A percentile compares a stretch with the other conserved stretches of the same genome.
Evolutionary conservation across 2,329 filamentous ascomycete species (phyloP).

Genomic region (Shiraia sp.): DNA sequence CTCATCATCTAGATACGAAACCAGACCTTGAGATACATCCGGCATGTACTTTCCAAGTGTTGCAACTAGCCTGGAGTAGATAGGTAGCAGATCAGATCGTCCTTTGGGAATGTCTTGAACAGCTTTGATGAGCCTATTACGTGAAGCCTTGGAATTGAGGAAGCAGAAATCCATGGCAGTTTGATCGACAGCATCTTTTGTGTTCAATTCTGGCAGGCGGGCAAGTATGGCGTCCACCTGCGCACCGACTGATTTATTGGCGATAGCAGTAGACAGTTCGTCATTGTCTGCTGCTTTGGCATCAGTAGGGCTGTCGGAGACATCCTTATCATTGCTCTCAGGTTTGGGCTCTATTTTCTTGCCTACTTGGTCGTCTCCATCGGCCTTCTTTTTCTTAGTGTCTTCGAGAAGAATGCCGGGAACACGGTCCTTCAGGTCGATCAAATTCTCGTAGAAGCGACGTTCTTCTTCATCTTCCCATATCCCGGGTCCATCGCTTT

Average conservation of each 20-base stretch:
- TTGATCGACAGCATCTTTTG: constrained; percentile 89
- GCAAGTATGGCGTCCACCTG: constrained; percentile 91
- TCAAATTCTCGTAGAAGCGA: constrained; percentile 95
- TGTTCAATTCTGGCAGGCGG: constrained; percentile 86
- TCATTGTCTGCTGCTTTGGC: constrained; percentile 65
- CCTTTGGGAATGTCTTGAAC: constrained; percentile 94
- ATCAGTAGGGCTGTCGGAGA: constrained; percentile 48
- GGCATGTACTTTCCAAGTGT: constrained; percentile 93
- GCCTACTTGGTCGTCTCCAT: constrained; percentile 78
- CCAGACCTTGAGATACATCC: constrained; percentile 89
- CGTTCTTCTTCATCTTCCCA: constrained; percentile 99
- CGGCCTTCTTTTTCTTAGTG: constrained; percentile 87
- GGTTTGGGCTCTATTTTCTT: constrained; percentile 66
- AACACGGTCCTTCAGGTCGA: constrained; percentile 94
- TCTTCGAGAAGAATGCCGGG: constrained; percentile 93
- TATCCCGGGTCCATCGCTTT: constrained; percentile 88
- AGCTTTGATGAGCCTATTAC: constrained; percentile 90
- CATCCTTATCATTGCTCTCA: constrained; percentile 41
- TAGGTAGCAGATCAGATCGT: constrained; percentile 84
- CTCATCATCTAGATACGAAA: constrained; percentile 91
- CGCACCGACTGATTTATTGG: constrained; percentile 95
- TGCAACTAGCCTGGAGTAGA: constrained; percentile 89
- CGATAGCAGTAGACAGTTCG: constrained; percentile 90
- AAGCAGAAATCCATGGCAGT: constrained; percentile 97
- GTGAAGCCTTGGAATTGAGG: constrained; percentile 95